Percentiles rank a stretch among this genome's conserved stretches.
Conservation (phyloP, 2,329 filamentous ascomycete genomes). For the Pyrenochaeta sp. region DNA sequence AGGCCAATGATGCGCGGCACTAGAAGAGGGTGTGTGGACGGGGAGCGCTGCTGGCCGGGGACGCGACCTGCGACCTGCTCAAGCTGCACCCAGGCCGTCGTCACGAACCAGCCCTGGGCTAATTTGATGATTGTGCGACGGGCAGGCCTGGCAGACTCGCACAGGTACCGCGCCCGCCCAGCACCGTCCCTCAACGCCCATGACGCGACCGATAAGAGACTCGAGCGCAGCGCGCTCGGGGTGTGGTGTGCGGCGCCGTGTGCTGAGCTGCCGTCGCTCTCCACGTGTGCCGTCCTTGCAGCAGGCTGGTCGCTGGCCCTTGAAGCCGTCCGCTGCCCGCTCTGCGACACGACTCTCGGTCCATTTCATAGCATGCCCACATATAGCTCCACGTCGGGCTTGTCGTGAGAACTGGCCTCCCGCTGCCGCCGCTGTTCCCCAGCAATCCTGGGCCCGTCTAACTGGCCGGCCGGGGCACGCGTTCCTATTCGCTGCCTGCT, state of each 20-base stretch:
- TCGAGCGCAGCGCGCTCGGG: not conserved
- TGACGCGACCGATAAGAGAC: constrained; percentile 2
- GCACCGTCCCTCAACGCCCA: not conserved
- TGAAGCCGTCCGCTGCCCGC: no score
- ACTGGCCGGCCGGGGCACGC: constrained; percentile 12
- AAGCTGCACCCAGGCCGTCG: constrained; percentile 16
- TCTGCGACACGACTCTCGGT: constrained; percentile 16
- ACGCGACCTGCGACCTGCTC: constrained; percentile 18
- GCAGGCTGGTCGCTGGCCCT: not conserved
- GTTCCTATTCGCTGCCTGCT: constrained; percentile 24
- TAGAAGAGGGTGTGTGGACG: constrained; percentile 13
- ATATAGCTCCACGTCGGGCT: constrained; percentile 20
- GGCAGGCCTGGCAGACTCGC: constrained; percentile 20
- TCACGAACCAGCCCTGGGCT: constrained; percentile 27
- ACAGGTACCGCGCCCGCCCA: constrained; percentile 23
- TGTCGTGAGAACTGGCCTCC: constrained; percentile 26
- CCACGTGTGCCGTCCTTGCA: not conserved
- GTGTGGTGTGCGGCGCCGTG: constrained; percentile 4
- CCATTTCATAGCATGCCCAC: constrained; percentile 20
- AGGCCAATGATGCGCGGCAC: constrained; percentile 37
- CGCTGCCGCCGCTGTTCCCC: constrained; percentile 24
- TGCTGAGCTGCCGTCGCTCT: no score
- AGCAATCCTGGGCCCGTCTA: constrained; percentile 21
- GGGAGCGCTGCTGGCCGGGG: constrained; percentile 16
- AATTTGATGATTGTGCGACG: constrained; percentile 28